phyloP scores from a whole-genome alignment of 2,329 filamentous ascomycete genomes.

The Aspergillus viridinutans region DNA sequence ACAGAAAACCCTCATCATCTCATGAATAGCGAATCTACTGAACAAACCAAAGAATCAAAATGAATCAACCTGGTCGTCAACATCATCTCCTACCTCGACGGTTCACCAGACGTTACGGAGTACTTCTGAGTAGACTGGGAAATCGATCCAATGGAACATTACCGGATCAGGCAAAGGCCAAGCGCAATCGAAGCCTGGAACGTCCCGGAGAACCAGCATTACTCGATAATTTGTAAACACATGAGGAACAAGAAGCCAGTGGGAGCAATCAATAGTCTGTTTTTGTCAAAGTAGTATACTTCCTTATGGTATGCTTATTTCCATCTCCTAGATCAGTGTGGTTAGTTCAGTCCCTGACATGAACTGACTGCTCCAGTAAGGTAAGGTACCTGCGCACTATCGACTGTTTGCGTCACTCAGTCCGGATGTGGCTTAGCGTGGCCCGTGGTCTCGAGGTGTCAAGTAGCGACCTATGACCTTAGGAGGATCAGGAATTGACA shows the following conservation, averaged over 20 bases:
- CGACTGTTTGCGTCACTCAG: neutral
- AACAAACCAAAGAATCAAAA: neutral
- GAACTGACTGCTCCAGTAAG: neutral
- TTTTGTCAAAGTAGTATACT: neutral
- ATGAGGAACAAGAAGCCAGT: neutral
- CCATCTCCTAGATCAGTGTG: neutral
- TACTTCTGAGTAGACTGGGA: neutral
- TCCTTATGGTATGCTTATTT: neutral
- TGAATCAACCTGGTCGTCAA: neutral
- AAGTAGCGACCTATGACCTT: neutral
- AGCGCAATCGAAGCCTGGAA: constrained; percentile 1
- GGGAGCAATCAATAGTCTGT: neutral
- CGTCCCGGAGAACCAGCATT: neutral
- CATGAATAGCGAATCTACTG: neutral
- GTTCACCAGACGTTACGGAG: neutral
- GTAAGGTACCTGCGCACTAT: neutral
- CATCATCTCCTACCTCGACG: too few species aligned
- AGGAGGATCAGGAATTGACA: neutral
- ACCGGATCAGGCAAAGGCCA: constrained; percentile 6
- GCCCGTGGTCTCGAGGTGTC: neutral
- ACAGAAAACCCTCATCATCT: neutral
- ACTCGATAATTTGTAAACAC: neutral
- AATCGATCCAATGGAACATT: neutral
- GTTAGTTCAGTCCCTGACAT: neutral
- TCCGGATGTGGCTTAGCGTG: neutral